Conservation (phyloP, 2,329 filamentous ascomycete genomes). For the Phaeophleospora eucalypticola region DNA sequence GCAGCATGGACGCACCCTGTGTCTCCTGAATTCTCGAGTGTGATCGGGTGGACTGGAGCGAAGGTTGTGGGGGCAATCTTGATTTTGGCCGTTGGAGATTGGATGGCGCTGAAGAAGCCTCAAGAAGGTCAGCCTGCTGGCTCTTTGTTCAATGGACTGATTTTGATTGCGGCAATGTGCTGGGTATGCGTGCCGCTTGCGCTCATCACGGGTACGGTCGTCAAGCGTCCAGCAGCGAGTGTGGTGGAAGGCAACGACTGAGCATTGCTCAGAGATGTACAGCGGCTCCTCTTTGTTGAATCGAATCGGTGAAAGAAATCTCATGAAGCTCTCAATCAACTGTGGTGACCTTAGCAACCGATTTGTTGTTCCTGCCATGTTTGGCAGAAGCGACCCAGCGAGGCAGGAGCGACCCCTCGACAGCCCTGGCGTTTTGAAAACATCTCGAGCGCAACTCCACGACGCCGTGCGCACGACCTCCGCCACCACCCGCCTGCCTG, state of each 20-base stretch:
- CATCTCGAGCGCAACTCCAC: neutral
- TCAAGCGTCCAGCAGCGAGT: neutral
- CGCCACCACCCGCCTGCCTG: neutral
- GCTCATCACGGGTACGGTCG: conserved; percentile 3
- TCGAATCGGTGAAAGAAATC: too few relatives aligned
- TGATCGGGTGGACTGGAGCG: conserved; percentile 76
- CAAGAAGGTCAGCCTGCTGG: neutral
- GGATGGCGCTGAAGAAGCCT: neutral
- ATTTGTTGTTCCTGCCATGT: neutral
- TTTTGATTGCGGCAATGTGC: conserved; percentile 5
- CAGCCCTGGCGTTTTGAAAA: neutral
- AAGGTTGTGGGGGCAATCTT: conserved; percentile 79
- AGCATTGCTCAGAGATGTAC: neutral
- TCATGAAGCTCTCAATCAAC: too few relatives aligned
- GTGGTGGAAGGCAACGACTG: neutral
- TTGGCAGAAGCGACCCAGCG: neutral
- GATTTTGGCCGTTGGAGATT: conserved; percentile 66
- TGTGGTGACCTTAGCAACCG: too few relatives aligned
- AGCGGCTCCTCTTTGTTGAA: too few relatives aligned
- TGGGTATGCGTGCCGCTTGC: conserved; percentile 1
- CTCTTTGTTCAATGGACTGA: conserved; percentile 2
- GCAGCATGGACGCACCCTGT: conserved; percentile 82
- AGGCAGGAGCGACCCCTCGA: neutral
- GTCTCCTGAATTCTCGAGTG: conserved; percentile 74
- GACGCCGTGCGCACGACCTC: too few relatives aligned